These are phyloP conservation scores for Chlorella vulgaris DNA, from an alignment of 139 green algal species.

Conservation along the genomic window DNA sequence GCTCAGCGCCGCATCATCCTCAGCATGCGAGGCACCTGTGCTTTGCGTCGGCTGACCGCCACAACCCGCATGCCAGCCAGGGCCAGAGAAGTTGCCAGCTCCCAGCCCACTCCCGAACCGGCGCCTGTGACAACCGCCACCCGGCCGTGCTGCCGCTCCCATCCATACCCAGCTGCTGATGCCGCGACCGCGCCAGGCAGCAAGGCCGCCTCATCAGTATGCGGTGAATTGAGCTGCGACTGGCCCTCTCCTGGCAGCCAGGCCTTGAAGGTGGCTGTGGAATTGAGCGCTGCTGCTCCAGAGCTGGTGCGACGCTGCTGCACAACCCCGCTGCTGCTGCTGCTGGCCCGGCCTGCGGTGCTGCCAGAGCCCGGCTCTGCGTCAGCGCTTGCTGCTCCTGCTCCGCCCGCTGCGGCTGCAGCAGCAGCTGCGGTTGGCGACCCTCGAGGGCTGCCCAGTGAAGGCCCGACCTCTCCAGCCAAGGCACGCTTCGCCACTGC, in stretches of 20 bases:
- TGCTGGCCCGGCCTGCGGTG: background rate
- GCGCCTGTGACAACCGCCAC: slow-evolving; percentile 84
- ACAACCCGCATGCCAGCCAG: slow-evolving; percentile 77
- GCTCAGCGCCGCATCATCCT: slow-evolving; percentile 1
- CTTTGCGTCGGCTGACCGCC: slow-evolving; percentile 72
- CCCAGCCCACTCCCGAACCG: slow-evolving; percentile 77
- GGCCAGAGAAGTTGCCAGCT: slow-evolving; percentile 63
- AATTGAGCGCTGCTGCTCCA: background rate
- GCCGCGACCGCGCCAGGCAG: slow-evolving; percentile 2
- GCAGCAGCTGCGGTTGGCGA: background rate
- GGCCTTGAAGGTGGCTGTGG: slow-evolving; percentile 10
- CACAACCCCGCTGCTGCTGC: background rate
- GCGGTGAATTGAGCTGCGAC: background rate
- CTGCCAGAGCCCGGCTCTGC: background rate
- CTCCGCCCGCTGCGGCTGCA: background rate
- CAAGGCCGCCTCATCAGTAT: background rate
- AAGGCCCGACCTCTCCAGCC: slow-evolving; percentile 39
- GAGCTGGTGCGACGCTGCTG: background rate
- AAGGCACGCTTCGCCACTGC: slow-evolving; percentile 47
- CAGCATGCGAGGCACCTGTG: slow-evolving; percentile 36
- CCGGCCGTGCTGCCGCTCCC: slow-evolving; percentile 64
- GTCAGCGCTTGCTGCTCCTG: background rate
- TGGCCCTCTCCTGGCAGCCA: background rate
- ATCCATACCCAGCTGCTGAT: slow-evolving; percentile 28
- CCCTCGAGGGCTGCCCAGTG: background rate